Percentiles rank a stretch among this genome's conserved stretches.
These are phyloP conservation scores for Erodium texanum DNA, from an alignment of 441 rosid genomes.

Conservation along the genomic window DNA sequence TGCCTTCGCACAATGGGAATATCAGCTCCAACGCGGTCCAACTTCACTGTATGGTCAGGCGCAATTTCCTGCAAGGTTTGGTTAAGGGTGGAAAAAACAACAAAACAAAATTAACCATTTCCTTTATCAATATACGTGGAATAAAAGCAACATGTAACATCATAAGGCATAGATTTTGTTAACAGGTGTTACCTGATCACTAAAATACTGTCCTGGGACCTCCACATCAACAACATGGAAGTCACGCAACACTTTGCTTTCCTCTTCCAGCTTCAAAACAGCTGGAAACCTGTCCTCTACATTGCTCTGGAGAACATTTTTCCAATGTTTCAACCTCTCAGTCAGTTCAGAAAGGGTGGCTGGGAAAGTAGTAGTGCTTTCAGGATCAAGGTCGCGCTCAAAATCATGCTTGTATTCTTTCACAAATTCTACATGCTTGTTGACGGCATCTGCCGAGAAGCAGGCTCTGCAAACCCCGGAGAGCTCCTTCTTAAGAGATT, in stretches of 20 bases:
- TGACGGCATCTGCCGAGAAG: slow-evolving; percentile 95
- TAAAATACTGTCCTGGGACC: slow-evolving; percentile 95
- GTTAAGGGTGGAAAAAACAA: background rate
- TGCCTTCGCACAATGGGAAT: slow-evolving; percentile 98
- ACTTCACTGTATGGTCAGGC: slow-evolving; percentile 88
- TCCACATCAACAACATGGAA: slow-evolving; percentile 96
- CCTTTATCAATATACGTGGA: background rate
- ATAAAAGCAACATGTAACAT: background rate
- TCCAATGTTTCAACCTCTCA: slow-evolving; percentile 82
- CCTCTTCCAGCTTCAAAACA: slow-evolving; percentile 88
- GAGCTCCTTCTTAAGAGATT: slow-evolving; percentile 96
- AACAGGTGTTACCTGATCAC: slow-evolving; percentile 62
- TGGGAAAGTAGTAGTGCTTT: slow-evolving; percentile 78
- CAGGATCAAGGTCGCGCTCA: slow-evolving; percentile 92
- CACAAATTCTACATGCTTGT: slow-evolving; percentile 95
- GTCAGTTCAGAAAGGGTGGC: slow-evolving; percentile 81
- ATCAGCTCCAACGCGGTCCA: slow-evolving; percentile 94
- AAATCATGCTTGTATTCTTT: slow-evolving; percentile 93
- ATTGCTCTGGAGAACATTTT: slow-evolving; percentile 88
- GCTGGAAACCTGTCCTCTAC: slow-evolving; percentile 95
- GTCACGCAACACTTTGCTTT: slow-evolving; percentile 83
- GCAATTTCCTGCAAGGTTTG: slow-evolving; percentile 65
- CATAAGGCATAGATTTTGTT: background rate
- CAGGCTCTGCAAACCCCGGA: slow-evolving; percentile 98
- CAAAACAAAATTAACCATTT: background rate